Evolutionary conservation across 257 asterid genomes (phyloP).

Genomic region (Ligustrum vulgare): DNA sequence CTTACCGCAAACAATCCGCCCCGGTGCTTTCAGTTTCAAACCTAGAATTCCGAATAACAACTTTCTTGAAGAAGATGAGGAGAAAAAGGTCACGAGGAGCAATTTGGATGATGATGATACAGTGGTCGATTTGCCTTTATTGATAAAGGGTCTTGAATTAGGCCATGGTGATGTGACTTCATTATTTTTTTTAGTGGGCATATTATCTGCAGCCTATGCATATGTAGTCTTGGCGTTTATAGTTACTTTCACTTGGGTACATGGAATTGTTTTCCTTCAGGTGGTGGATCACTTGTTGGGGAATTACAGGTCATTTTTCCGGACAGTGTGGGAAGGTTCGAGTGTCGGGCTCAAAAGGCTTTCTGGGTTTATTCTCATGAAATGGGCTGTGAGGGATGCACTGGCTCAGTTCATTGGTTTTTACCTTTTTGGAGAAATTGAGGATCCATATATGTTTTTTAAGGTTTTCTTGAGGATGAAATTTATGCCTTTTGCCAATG

Average conservation of each 20-base stretch:
- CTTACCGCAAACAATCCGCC: slow-evolving; percentile 30
- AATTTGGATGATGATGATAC: slow-evolving; percentile 37
- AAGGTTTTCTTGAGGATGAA: slow-evolving; percentile 58
- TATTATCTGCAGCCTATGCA: slow-evolving; percentile 58
- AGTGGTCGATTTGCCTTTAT: slow-evolving; percentile 62
- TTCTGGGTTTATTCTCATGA: slow-evolving; percentile 75
- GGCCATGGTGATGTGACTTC: slow-evolving; percentile 62
- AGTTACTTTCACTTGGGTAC: slow-evolving; percentile 72
- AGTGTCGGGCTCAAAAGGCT: slow-evolving; percentile 70
- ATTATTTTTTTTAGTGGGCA: slow-evolving; percentile 55
- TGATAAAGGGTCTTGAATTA: slow-evolving; percentile 66
- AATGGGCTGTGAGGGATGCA: slow-evolving; percentile 94
- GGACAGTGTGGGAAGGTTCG: slow-evolving; percentile 79
- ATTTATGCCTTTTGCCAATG: slow-evolving; percentile 59
- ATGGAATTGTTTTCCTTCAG: slow-evolving; percentile 64
- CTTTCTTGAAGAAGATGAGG: slow-evolving; percentile 29
- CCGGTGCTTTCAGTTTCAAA: slow-evolving; percentile 49
- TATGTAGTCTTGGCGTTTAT: slow-evolving; percentile 71
- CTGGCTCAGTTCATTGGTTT: slow-evolving; percentile 72
- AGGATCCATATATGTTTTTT: slow-evolving; percentile 52
- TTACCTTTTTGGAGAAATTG: slow-evolving; percentile 51
- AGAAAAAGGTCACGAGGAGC: slow-evolving; percentile 30
- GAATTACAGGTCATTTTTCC: slow-evolving; percentile 45
- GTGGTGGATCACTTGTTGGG: slow-evolving; percentile 76
- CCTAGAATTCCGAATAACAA: slow-evolving; percentile 37